Percentiles rank a stretch among this genome's conserved stretches.
Evolutionary conservation across 2,329 filamentous ascomycete species (phyloP).

Genomic region (Aspergillus melleus): DNA sequence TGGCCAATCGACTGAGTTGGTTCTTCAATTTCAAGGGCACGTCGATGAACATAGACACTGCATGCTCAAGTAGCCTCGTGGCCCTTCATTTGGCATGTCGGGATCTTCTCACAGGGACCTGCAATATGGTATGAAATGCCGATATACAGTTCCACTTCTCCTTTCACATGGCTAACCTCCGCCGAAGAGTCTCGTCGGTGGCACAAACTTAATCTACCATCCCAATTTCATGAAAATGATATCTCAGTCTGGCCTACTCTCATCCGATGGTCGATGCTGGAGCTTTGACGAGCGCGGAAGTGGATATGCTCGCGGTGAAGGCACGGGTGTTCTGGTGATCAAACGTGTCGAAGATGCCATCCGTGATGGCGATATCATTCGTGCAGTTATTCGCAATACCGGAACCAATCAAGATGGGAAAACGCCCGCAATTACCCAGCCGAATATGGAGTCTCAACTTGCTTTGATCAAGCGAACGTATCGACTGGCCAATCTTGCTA

Average conservation of each 20-base stretch:
- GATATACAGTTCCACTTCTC: too few species aligned
- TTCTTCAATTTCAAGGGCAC: neutral
- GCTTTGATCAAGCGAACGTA: neutral
- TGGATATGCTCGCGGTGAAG: slow-evolving; percentile 35
- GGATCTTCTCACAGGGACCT: neutral
- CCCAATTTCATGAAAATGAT: neutral
- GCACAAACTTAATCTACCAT: neutral
- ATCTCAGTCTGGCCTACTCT: slow-evolving; percentile 25
- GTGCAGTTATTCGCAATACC: slow-evolving; percentile 29
- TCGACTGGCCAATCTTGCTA: neutral
- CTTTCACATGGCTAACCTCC: neutral
- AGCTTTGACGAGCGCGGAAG: slow-evolving; percentile 29
- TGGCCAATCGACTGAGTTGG: slow-evolving; percentile 1
- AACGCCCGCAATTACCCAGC: slow-evolving; percentile 1
- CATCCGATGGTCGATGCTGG: slow-evolving; percentile 26
- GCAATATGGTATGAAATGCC: neutral
- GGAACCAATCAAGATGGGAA: slow-evolving; percentile 26
- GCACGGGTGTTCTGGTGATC: slow-evolving; percentile 29
- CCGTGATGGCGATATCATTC: slow-evolving; percentile 28
- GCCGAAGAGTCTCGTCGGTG: neutral
- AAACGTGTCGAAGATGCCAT: slow-evolving; percentile 31
- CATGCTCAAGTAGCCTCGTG: too few species aligned
- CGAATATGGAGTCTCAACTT: neutral
- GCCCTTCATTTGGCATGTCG: neutral
- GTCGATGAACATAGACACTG: too few species aligned